Evolutionary conservation across 2,329 filamentous ascomycete genomes (phyloP).

Genomic region (Neofusicoccum kwambonambiense): DNA sequence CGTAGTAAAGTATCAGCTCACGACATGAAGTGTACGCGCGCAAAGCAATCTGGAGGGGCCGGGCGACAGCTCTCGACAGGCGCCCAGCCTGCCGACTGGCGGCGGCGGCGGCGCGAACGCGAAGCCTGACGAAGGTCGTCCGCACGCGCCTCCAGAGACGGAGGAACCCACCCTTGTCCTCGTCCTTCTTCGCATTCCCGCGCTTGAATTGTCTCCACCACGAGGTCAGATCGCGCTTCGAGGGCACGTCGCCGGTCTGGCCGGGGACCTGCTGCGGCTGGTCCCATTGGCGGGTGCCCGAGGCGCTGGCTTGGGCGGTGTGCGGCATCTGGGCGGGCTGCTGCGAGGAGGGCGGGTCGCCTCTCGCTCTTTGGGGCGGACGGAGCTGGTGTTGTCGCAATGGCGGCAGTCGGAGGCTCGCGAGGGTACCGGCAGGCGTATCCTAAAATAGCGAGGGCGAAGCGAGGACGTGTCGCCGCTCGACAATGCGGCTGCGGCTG

Average conservation of each 20-base stretch:
- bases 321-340: slow-evolving; percentile 37
- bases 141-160: slow-evolving; percentile 14
- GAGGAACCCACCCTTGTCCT: slow-evolving; percentile 55
- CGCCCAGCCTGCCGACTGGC: background rate
- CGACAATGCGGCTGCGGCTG: slow-evolving; percentile 9
- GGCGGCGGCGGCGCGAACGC: background rate
- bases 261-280: slow-evolving; percentile 46
- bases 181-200: slow-evolving; percentile 60
- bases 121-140: slow-evolving; percentile 14
- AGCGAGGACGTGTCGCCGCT: slow-evolving; percentile 17
- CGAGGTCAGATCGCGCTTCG: slow-evolving; percentile 82
- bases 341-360: slow-evolving; percentile 28
- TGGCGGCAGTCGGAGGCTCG: slow-evolving; percentile 14
- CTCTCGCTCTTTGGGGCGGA: slow-evolving; percentile 22
- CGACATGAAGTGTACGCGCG: slow-evolving; percentile 9
- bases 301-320: slow-evolving; percentile 35
- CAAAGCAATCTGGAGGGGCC: slow-evolving; percentile 13
- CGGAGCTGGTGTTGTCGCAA: slow-evolving; percentile 16
- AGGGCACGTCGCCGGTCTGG: slow-evolving; percentile 67
- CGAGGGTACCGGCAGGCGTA: slow-evolving; percentile 5
- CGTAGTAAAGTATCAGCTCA: slow-evolving; percentile 17
- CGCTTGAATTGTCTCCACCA: slow-evolving; percentile 96
- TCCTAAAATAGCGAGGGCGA: slow-evolving; percentile 20
- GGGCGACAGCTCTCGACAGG: slow-evolving; percentile 1
- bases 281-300: slow-evolving; percentile 41